These are phyloP conservation scores for Sugiyamaella smithiae DNA, from an alignment of 805 yeast genomes.

Conservation along the genomic window DNA sequence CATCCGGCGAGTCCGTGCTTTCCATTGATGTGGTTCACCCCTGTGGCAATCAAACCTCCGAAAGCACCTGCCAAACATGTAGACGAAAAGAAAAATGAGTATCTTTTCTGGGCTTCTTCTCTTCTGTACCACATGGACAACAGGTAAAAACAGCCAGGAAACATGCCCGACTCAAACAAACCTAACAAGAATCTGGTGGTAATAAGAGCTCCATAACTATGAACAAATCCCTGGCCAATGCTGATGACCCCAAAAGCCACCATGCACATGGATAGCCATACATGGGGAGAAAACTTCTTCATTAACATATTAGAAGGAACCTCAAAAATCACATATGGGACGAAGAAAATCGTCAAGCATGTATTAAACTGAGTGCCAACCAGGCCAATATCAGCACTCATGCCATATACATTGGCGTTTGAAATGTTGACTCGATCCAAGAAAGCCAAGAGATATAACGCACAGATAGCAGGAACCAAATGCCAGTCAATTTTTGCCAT, in stretches of 20 bases:
- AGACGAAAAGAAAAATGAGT: conserved; percentile 65
- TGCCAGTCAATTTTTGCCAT: conserved; percentile 66
- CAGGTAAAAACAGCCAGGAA: conserved; percentile 72
- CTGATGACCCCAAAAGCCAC: conserved; percentile 61
- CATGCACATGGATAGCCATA: conserved; percentile 60
- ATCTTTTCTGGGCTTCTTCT: conserved; percentile 64
- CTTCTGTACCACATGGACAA: conserved; percentile 64
- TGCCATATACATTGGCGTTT: conserved; percentile 73
- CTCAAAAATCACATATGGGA: conserved; percentile 65
- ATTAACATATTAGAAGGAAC: conserved; percentile 61
- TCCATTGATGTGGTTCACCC: conserved; percentile 52
- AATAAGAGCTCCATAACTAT: conserved; percentile 55
- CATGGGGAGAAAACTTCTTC: conserved; percentile 58
- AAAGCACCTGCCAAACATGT: conserved; percentile 78
- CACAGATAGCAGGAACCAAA: conserved; percentile 72
- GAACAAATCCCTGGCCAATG: conserved; percentile 63
- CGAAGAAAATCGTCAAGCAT: conserved; percentile 67
- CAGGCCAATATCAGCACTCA: conserved; percentile 53
- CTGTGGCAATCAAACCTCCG: conserved; percentile 70
- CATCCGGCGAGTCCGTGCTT: conserved; percentile 46
- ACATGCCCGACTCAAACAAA: conserved; percentile 65
- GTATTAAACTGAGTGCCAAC: conserved; percentile 58
- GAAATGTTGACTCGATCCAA: conserved; percentile 80
- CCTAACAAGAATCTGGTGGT: conserved; percentile 67
- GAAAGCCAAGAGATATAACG: conserved; percentile 72